Percentiles rank a stretch among this genome's conserved stretches.
phyloP scores from a whole-genome alignment of 1,284 basidiomycete species.

The Phenoliferia sp. region DNA sequence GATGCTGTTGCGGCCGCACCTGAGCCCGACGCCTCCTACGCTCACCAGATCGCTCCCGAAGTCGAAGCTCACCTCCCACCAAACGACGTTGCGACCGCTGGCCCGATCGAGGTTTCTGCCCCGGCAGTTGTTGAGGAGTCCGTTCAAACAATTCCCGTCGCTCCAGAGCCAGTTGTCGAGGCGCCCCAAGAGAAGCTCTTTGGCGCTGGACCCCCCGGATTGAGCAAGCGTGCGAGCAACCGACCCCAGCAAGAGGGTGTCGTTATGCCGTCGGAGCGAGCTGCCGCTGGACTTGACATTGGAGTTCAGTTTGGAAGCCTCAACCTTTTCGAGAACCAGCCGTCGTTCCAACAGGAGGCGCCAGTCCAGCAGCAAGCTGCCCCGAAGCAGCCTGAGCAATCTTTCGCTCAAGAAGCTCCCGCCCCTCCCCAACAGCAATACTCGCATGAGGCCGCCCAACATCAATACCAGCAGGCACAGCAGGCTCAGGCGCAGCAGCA shows the following conservation, averaged over 20 bases:
- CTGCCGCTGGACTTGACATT: constrained; percentile 3
- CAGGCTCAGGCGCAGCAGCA: constrained; percentile 6
- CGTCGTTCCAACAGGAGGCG: constrained; percentile 20
- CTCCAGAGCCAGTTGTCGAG: neutral
- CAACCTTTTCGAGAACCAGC: constrained; percentile 25
- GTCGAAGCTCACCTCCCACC: constrained; percentile 29
- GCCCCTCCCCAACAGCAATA: neutral
- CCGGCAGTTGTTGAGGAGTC: neutral
- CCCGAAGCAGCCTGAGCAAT: constrained; percentile 13
- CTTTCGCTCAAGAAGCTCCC: neutral
- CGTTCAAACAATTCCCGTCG: neutral
- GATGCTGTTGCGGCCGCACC: constrained; percentile 30
- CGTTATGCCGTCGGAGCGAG: constrained; percentile 21
- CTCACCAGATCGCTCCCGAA: constrained; percentile 25
- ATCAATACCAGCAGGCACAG: constrained; percentile 3
- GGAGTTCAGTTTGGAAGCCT: constrained; percentile 31
- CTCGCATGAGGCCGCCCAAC: neutral
- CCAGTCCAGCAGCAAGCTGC: constrained; percentile 1
- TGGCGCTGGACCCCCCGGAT: constrained; percentile 6
- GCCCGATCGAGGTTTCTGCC: constrained; percentile 30
- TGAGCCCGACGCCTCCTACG: constrained; percentile 22
- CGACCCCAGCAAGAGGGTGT: constrained; percentile 33
- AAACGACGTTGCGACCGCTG: constrained; percentile 33
- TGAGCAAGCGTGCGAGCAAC: constrained; percentile 15
- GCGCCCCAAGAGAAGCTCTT: constrained; percentile 1